Evolutionary conservation across 225 moss, liverwort and hornwort species (phyloP).

Genomic region (Marchantia polymorpha): DNA sequence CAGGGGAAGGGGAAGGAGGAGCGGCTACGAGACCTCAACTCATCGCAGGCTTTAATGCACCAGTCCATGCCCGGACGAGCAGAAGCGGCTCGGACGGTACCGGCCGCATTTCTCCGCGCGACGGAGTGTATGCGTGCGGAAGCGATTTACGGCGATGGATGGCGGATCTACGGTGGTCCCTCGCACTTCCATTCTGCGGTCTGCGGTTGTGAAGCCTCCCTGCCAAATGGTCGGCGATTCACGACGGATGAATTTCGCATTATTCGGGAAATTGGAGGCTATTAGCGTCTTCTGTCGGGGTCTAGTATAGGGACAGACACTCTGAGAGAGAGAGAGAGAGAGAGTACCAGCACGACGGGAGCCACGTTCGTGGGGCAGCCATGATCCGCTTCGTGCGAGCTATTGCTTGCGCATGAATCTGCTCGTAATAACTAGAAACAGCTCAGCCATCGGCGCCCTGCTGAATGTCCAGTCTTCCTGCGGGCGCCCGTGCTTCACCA

Average conservation of each 20-base stretch:
- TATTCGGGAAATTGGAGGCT: no score
- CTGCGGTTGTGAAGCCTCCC: background rate
- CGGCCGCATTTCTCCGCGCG: background rate
- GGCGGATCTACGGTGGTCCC: background rate
- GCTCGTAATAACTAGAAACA: background rate
- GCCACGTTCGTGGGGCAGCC: background rate
- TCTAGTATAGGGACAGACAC: background rate
- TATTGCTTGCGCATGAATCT: background rate
- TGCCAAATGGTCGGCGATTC: no score
- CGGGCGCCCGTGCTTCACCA: background rate
- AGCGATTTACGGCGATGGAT: background rate
- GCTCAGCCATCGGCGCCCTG: background rate
- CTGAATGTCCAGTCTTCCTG: background rate
- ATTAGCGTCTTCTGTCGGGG: background rate
- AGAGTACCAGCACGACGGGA: slow-evolving; percentile 7
- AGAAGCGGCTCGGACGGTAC: background rate
- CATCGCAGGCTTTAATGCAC: background rate
- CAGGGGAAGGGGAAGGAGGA: background rate
- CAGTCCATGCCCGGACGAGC: background rate
- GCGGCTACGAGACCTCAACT: background rate
- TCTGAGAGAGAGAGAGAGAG: background rate
- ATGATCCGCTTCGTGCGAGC: slow-evolving; percentile 4
- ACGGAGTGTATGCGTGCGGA: background rate
- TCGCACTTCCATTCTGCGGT: background rate
- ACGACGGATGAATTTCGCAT: no score